Evolutionary conservation across 1,284 basidiomycete genomes (phyloP).

Genomic region (Pseudozyma flocculosa): DNA sequence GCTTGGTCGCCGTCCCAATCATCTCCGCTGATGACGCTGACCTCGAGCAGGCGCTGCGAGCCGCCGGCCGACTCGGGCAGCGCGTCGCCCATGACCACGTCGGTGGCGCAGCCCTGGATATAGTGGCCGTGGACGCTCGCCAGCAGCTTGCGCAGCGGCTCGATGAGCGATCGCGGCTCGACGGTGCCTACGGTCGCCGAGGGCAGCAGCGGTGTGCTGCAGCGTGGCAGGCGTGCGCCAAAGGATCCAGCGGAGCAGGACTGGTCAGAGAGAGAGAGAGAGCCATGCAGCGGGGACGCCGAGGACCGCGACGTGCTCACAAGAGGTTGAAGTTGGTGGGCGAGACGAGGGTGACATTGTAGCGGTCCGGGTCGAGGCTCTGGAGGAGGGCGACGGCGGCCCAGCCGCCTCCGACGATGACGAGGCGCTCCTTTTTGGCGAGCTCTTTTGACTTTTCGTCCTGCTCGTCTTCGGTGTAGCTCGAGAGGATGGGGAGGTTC

Average conservation of each 20-base stretch:
- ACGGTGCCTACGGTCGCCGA: conserved; percentile 56
- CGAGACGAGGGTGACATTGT: conserved; percentile 54
- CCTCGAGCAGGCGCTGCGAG: conserved; percentile 45
- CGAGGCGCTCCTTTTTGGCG: conserved; percentile 48
- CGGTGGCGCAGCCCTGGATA: conserved; percentile 52
- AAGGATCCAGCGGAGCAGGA: neutral
- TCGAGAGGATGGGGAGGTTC: conserved; percentile 48
- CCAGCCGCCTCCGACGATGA: conserved; percentile 57
- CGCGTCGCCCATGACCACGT: conserved; percentile 45
- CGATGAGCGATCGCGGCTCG: conserved; percentile 53
- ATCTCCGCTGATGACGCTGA: conserved; percentile 49
- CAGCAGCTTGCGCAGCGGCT: conserved; percentile 52
- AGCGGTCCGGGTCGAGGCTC: conserved; percentile 47
- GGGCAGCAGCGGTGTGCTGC: conserved; percentile 51
- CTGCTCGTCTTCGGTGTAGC: conserved; percentile 37
- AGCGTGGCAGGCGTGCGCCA: too few relatives aligned
- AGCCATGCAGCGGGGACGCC: too few relatives aligned
- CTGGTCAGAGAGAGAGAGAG: too few relatives aligned
- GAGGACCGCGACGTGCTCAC: too few relatives aligned
- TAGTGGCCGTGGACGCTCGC: conserved; percentile 49
- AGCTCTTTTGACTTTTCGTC: conserved; percentile 18
- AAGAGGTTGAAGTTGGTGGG: conserved; percentile 58
- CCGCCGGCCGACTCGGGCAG: conserved; percentile 24
- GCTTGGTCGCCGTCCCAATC: conserved; percentile 40
- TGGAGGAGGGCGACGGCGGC: conserved; percentile 52